These are phyloP conservation scores for Corylus heterophylla DNA, from an alignment of 306 rosid genomes.

Conservation along the genomic window DNA sequence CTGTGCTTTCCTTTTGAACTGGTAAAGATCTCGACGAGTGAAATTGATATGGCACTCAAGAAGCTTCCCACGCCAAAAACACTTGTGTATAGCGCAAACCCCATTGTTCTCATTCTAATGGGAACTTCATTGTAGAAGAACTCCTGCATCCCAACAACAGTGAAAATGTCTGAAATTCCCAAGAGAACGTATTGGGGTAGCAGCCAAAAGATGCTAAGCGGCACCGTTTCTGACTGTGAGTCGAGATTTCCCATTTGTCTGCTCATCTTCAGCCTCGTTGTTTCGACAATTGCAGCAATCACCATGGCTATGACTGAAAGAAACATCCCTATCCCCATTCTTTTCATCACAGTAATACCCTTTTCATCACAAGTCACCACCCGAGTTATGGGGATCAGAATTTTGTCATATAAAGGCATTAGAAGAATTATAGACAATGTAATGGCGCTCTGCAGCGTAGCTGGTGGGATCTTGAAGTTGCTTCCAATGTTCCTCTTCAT, in stretches of 20 bases:
- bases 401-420: slow-evolving; percentile 78
- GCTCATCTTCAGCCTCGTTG: slow-evolving; percentile 58
- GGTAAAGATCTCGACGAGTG: slow-evolving; percentile 57
- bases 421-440: slow-evolving; percentile 73
- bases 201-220: slow-evolving; percentile 82
- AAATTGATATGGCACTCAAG: slow-evolving; percentile 75
- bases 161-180: slow-evolving; percentile 87
- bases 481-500: slow-evolving; percentile 79
- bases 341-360: slow-evolving; percentile 77
- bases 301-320: slow-evolving; percentile 83
- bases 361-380: slow-evolving; percentile 49
- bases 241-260: slow-evolving; percentile 36
- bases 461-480: slow-evolving; percentile 85
- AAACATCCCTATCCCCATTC: slow-evolving; percentile 96
- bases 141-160: slow-evolving; percentile 96
- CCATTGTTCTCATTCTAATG: slow-evolving; percentile 72
- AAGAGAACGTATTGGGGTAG: slow-evolving; percentile 83
- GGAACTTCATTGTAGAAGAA: slow-evolving; percentile 94
- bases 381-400: slow-evolving; percentile 70
- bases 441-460: slow-evolving; percentile 83
- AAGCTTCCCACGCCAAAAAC: slow-evolving; percentile 97
- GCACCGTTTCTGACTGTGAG: slow-evolving; percentile 36
- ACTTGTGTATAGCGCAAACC: slow-evolving; percentile 73
- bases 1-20: slow-evolving; percentile 46
- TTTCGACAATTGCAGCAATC: slow-evolving; percentile 76